phyloP scores from a whole-genome alignment of 148 eudicot genomes.

The Beta vulgaris region DNA sequence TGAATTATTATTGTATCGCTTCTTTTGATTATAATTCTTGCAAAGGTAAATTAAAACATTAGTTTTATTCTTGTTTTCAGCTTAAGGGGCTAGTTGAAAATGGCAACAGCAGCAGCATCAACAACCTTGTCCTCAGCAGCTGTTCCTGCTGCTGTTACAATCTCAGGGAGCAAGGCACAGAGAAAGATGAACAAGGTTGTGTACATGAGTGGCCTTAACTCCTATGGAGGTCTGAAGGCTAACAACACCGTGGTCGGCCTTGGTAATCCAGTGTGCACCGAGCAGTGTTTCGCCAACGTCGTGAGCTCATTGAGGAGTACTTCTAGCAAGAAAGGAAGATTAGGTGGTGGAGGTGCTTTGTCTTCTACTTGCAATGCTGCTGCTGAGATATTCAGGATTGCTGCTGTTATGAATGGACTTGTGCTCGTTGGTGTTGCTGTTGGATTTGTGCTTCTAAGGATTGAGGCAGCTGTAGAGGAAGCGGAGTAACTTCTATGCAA shows the following conservation, averaged over 20 bases:
- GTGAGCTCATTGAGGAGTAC: slow-evolving; percentile 30
- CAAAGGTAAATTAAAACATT: background rate
- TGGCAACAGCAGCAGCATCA: slow-evolving; percentile 49
- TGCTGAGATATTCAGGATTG: slow-evolving; percentile 53
- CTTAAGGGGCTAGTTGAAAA: slow-evolving; percentile 2
- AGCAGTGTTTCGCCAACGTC: slow-evolving; percentile 39
- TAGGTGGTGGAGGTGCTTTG: slow-evolving; percentile 37
- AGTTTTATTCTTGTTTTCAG: background rate
- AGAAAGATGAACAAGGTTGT: slow-evolving; percentile 18
- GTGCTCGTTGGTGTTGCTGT: slow-evolving; percentile 52
- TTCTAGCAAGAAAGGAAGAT: background rate
- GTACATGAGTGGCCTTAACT: slow-evolving; percentile 33
- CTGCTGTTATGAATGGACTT: slow-evolving; percentile 53
- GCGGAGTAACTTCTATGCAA: slow-evolving; percentile 29
- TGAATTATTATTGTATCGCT: background rate
- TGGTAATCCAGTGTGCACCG: slow-evolving; percentile 35
- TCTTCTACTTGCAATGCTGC: slow-evolving; percentile 44
- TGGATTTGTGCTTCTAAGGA: slow-evolving; percentile 50
- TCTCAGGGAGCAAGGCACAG: slow-evolving; percentile 21
- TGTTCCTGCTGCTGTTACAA: slow-evolving; percentile 20
- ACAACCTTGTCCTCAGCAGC: slow-evolving; percentile 22
- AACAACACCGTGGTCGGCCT: slow-evolving; percentile 31
- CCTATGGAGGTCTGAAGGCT: slow-evolving; percentile 40
- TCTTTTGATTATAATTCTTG: background rate
- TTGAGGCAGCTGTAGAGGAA: slow-evolving; percentile 51